Evolutionary conservation across 495 filamentous ascomycete genomes (phyloP).

Genomic region (Penicillium atrosanguineum): DNA sequence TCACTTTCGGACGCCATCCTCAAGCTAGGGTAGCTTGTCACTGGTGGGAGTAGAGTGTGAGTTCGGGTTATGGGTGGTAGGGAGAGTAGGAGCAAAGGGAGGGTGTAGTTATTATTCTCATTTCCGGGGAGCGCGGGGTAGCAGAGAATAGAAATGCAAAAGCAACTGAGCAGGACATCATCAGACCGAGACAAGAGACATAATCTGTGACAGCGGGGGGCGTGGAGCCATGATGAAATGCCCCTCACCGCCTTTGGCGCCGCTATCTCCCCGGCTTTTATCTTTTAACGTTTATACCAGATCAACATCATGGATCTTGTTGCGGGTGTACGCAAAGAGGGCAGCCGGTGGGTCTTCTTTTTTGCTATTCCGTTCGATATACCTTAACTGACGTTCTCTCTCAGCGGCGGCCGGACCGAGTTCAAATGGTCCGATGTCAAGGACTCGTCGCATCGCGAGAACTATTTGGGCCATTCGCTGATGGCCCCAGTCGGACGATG

Average conservation of each 20-base stretch:
- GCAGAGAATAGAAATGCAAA: neutral
- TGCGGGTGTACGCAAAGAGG: constrained; percentile 86
- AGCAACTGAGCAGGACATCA: constrained; percentile 13
- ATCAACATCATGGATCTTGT: constrained; percentile 81
- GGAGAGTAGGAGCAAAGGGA: neutral
- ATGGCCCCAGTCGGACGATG: constrained; percentile 96
- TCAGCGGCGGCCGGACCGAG: constrained; percentile 82
- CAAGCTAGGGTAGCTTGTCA: constrained; percentile 6
- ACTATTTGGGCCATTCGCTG: constrained; percentile 93
- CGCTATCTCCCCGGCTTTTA: neutral
- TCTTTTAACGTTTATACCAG: neutral
- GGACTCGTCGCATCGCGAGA: constrained; percentile 82
- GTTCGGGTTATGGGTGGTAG: constrained; percentile 3
- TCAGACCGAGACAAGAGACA: constrained; percentile 14
- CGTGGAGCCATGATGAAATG: constrained; percentile 23
- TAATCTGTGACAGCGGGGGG: constrained; percentile 15
- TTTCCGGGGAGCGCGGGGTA: constrained; percentile 11
- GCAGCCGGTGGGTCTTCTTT: constrained; percentile 59
- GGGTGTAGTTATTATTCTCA: constrained; percentile 15
- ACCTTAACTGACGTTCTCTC: constrained; percentile 6
- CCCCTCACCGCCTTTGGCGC: constrained; percentile 20
- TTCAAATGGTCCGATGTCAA: constrained; percentile 98
- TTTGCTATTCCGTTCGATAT: neutral
- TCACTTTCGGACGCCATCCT: constrained; percentile 10
- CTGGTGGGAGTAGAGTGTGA: constrained; percentile 4